These are phyloP conservation scores for Globisporangium yorkense DNA, from an alignment of 352 stramenopile genomes.

Conservation along the genomic window DNA sequence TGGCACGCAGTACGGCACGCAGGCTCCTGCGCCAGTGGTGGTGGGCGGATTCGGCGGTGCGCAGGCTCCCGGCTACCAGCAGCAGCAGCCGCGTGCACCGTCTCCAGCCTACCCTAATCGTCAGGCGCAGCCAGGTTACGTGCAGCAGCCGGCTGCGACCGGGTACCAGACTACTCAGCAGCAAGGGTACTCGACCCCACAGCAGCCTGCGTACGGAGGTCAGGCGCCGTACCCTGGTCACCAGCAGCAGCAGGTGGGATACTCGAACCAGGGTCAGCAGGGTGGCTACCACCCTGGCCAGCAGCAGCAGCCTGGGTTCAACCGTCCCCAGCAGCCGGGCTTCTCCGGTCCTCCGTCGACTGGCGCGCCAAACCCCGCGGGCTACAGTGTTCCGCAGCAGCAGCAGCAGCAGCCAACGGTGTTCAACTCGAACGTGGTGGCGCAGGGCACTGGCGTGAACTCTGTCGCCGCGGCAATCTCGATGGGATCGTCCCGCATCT, in stretches of 20 bases:
- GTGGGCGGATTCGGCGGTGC: conserved; percentile 25
- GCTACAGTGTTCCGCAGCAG: conserved; percentile 20
- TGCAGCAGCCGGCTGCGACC: conserved; percentile 3
- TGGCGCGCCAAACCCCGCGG: conserved; percentile 17
- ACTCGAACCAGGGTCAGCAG: conserved; percentile 12
- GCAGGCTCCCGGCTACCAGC: conserved; percentile 32
- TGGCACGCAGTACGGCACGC: conserved; percentile 32
- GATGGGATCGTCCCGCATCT: conserved; percentile 67
- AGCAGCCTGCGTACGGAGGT: conserved; percentile 15
- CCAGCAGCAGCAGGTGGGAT: conserved; percentile 24
- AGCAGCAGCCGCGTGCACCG: conserved; percentile 22
- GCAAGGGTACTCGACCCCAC: conserved; percentile 9
- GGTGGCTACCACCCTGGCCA: conserved; percentile 26
- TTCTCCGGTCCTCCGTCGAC: conserved; percentile 53
- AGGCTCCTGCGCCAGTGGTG: conserved; percentile 27
- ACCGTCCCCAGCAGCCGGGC: conserved; percentile 29
- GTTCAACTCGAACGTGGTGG: conserved; percentile 26
- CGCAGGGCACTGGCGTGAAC: conserved; percentile 69
- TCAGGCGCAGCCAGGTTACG: conserved; percentile 16
- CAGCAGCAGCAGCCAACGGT: conserved; percentile 22
- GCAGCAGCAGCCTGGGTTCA: conserved; percentile 20
- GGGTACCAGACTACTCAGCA: conserved; percentile 15
- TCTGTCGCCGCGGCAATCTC: conserved; percentile 42
- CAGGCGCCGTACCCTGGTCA: conserved; percentile 18
- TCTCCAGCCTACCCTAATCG: conserved; percentile 34